Evolutionary conservation across 768 basidiomycete species (phyloP).

Genomic region (Suillus discolor): DNA sequence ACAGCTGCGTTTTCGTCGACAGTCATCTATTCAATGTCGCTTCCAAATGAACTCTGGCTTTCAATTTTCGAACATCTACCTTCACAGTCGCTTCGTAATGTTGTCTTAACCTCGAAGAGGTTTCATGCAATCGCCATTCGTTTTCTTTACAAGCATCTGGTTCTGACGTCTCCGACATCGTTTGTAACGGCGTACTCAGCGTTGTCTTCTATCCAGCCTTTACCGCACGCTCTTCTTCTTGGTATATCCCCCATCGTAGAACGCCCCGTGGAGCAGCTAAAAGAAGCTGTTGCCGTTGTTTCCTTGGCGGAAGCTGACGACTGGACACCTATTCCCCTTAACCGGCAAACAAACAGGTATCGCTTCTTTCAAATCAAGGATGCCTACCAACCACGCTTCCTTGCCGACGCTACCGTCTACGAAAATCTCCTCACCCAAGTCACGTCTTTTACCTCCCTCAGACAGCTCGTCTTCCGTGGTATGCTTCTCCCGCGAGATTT

Average conservation of each 20-base stretch:
- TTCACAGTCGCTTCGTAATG: constrained; percentile 31
- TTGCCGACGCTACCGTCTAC: constrained; percentile 28
- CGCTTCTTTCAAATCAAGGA: constrained; percentile 8
- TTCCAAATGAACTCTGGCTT: constrained; percentile 44
- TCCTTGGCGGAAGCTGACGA: constrained; percentile 16
- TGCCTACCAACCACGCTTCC: constrained; percentile 26
- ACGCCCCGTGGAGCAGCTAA: constrained; percentile 30
- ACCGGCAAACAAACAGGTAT: constrained; percentile 13
- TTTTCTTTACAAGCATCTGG: constrained; percentile 21
- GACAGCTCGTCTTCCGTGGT: constrained; percentile 38
- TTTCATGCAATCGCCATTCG: constrained; percentile 34
- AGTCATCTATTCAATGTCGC: background rate
- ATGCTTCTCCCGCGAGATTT: constrained; percentile 40
- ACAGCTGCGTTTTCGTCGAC: background rate
- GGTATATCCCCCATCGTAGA: constrained; percentile 24
- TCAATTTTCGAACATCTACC: constrained; percentile 37
- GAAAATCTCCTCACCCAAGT: constrained; percentile 24
- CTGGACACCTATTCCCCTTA: constrained; percentile 14
- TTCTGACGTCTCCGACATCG: constrained; percentile 34
- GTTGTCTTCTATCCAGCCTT: constrained; percentile 13
- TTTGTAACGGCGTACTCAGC: constrained; percentile 12
- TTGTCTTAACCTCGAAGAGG: constrained; percentile 33
- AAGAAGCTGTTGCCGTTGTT: constrained; percentile 27
- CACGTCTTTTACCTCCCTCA: constrained; percentile 35
- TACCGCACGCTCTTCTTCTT: constrained; percentile 19